Base-by-base conservation (phyloP, 2,329 filamentous ascomycete species). In the Drechslerella dactyloides region DNA sequence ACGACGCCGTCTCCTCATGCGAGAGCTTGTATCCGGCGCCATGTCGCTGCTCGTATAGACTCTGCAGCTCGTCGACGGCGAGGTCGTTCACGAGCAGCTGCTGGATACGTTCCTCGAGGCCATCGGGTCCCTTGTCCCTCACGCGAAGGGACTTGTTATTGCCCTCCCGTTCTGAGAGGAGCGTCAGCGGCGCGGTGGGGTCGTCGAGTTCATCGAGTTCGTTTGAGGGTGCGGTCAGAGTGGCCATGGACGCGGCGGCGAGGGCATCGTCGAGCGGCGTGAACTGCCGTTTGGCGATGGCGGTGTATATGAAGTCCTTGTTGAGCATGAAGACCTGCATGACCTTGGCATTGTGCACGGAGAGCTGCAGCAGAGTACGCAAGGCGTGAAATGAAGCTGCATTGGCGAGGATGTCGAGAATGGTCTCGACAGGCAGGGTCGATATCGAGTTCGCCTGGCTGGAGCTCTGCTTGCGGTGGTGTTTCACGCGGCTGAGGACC, bases 271-370 rank as follows among this genome's bases (percentile, higher is more conserved):
- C 61, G 37, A 73, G 48, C 8, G 69, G 69, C 2, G 56, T 40
- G 56, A 73, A 73, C 51, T 73, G 69, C 40, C 69, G 69, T 53
- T 53, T 61, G 19, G 69, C 69, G 40, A 73, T 58, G 35, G 61
- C 56, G 35, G 69, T 57, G 23, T 73, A 73, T 23, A 73, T 66
- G 17, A 57, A 44, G 27, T 65, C 56, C 53, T 73, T 73, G 52
- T 73, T 66, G 69, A 65, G 69, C 56, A 62, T 57, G 57, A 73
- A 73, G 1, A 73, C 61, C 19, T 66, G 60, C 61, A 66, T 66
- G 24, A 66, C 69, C 24, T 53, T 73, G 35, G 52, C 15, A 23
- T 61, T 65, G 46, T 66, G 53, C 5, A 51, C 33, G 11, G 69
- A 73, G 35, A 35, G 55, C 17, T 73, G 60, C 19, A 73, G 17